Conservation (phyloP, 257 asterid genomes). For the Cruciata laevipes region DNA sequence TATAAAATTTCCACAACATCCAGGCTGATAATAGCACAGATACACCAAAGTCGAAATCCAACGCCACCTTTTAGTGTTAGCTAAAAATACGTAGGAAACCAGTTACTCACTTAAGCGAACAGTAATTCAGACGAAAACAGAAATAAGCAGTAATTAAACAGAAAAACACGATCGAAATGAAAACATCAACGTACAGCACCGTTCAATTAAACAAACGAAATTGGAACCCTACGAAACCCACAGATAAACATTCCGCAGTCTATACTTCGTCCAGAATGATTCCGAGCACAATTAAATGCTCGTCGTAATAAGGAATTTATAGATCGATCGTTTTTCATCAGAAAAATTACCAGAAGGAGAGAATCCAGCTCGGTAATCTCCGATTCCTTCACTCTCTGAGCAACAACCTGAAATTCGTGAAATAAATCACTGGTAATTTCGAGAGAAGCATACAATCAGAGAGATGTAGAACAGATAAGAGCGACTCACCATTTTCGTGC, state of each 20-base stretch:
- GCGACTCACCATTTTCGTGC: too few species aligned
- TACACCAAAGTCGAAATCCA: background rate
- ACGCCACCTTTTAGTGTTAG: too few species aligned
- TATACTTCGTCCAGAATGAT: background rate
- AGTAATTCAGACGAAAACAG: background rate
- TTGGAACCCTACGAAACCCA: background rate
- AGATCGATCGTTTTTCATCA: too few species aligned
- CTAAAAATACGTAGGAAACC: too few species aligned
- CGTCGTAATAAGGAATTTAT: background rate
- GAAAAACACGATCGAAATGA: background rate
- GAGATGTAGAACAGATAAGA: too few species aligned
- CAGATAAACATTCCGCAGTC: background rate
- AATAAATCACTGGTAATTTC: too few species aligned
- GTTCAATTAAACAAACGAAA: background rate
- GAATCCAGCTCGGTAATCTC: too few species aligned
- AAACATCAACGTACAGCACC: background rate
- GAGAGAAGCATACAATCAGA: too few species aligned
- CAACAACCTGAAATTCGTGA: too few species aligned
- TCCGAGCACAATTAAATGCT: background rate
- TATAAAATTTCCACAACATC: background rate
- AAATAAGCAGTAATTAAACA: background rate
- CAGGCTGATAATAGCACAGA: background rate
- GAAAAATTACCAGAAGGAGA: too few species aligned
- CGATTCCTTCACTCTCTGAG: too few species aligned
- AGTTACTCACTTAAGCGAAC: background rate